These are phyloP conservation scores for Penicillium sp. DNA, from an alignment of 2,329 filamentous ascomycete genomes.

Conservation along the genomic window DNA sequence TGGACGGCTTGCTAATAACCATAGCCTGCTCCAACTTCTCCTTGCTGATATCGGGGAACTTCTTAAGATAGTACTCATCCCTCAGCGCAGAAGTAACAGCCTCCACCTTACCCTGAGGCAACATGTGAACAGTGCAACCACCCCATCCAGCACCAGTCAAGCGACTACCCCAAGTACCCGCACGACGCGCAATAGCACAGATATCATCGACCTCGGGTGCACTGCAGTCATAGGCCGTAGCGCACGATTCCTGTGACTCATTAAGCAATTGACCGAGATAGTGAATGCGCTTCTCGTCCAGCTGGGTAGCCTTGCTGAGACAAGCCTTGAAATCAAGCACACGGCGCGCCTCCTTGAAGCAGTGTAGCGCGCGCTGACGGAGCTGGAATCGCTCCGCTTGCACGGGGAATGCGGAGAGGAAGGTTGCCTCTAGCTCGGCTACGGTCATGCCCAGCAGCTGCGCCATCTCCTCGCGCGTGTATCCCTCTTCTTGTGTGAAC, in stretches of 20 bases:
- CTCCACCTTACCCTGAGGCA: slow-evolving; percentile 72
- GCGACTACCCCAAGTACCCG: slow-evolving; percentile 74
- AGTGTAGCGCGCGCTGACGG: slow-evolving; percentile 77
- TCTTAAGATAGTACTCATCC: slow-evolving; percentile 70
- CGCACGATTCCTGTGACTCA: slow-evolving; percentile 77
- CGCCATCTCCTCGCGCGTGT: slow-evolving; percentile 78
- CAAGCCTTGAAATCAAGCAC: slow-evolving; percentile 75
- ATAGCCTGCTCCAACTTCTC: slow-evolving; percentile 72
- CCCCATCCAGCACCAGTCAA: slow-evolving; percentile 95
- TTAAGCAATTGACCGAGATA: slow-evolving; percentile 77
- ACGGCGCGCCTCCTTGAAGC: slow-evolving; percentile 78
- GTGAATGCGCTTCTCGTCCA: slow-evolving; percentile 58
- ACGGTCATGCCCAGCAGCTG: slow-evolving; percentile 60
- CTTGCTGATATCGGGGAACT: slow-evolving; percentile 56
- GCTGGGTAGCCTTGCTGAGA: slow-evolving; percentile 50
- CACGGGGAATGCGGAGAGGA: slow-evolving; percentile 80
- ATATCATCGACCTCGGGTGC: slow-evolving; percentile 86
- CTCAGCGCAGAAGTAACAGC: slow-evolving; percentile 68
- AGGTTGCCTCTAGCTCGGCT: slow-evolving; percentile 63
- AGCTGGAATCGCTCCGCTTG: slow-evolving; percentile 81
- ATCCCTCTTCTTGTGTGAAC: slow-evolving; percentile 71
- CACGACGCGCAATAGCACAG: slow-evolving; percentile 66
- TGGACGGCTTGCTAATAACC: slow-evolving; percentile 71
- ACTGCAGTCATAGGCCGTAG: slow-evolving; percentile 81
- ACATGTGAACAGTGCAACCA: slow-evolving; percentile 87